Evolutionary conservation across 495 filamentous ascomycete species (phyloP).

Genomic region (Pseudomonodictys pantanalensis): DNA sequence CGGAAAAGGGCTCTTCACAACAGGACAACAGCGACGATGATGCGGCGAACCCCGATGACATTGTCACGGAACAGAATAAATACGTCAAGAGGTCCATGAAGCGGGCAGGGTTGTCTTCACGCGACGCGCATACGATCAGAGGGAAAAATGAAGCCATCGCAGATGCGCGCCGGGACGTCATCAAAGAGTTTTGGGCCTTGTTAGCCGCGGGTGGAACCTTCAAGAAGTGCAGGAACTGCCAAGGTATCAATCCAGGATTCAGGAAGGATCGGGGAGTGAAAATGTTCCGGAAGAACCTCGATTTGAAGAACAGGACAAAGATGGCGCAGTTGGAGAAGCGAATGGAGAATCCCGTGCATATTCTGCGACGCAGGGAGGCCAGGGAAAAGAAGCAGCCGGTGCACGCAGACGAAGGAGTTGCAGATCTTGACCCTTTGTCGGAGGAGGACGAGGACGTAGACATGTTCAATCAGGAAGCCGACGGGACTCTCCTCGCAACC

Average conservation of each 20-base stretch:
- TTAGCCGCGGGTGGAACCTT: slow-evolving; percentile 60
- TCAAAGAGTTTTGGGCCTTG: slow-evolving; percentile 75
- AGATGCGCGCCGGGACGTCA: slow-evolving; percentile 66
- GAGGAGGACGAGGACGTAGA: slow-evolving; percentile 45
- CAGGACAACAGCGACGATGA: slow-evolving; percentile 52
- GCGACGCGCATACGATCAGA: slow-evolving; percentile 52
- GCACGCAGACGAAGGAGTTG: slow-evolving; percentile 67
- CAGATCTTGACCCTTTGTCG: slow-evolving; percentile 54
- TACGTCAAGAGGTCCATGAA: slow-evolving; percentile 68
- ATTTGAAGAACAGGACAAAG: slow-evolving; percentile 63
- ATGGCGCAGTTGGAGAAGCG: slow-evolving; percentile 71
- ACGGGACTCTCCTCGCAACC: slow-evolving; percentile 31
- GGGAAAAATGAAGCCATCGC: slow-evolving; percentile 78
- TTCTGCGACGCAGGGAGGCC: slow-evolving; percentile 33
- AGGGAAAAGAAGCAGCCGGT: slow-evolving; percentile 28
- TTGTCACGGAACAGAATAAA: slow-evolving; percentile 63
- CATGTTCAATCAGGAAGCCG: slow-evolving; percentile 47
- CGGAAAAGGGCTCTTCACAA: background rate
- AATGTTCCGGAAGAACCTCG: slow-evolving; percentile 82
- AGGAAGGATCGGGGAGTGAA: slow-evolving; percentile 85
- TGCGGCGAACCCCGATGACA: slow-evolving; percentile 53
- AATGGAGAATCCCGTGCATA: slow-evolving; percentile 58
- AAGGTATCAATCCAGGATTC: slow-evolving; percentile 61
- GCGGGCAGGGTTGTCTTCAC: slow-evolving; percentile 49
- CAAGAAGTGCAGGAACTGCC: slow-evolving; percentile 71